Evolutionary conservation across 306 rosid species (phyloP).

Genomic region (Pyrus bretschneideri): DNA sequence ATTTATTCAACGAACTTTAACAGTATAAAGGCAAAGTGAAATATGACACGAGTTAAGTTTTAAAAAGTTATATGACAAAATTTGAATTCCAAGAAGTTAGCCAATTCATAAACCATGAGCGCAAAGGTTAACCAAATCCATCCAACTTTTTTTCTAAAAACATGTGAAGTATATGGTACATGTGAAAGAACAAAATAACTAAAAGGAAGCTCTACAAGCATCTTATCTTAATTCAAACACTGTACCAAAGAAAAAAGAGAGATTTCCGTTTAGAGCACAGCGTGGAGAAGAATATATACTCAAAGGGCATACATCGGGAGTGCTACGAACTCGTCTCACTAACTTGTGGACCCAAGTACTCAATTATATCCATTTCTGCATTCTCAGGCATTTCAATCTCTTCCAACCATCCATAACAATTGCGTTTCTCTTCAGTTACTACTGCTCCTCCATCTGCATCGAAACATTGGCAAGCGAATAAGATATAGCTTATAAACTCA

Average conservation of each 20-base stretch:
- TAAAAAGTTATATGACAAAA: no score
- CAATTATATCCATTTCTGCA: conserved; percentile 52
- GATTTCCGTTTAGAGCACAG: neutral
- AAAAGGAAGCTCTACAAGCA: neutral
- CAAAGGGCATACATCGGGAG: neutral
- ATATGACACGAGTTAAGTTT: no score
- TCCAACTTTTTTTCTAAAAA: neutral
- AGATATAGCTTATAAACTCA: neutral
- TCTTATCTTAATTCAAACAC: neutral
- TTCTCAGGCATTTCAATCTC: conserved; percentile 69
- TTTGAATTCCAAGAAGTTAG: no score
- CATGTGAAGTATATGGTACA: neutral
- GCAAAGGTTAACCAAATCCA: neutral
- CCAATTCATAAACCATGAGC: neutral
- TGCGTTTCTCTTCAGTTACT: conserved; percentile 19
- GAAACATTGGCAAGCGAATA: neutral
- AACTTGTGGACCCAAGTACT: conserved; percentile 64
- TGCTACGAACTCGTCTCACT: conserved; percentile 18
- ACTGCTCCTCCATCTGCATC: conserved; percentile 35
- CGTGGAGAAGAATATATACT: neutral
- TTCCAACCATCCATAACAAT: conserved; percentile 55
- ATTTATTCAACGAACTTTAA: no score
- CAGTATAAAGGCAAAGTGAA: no score
- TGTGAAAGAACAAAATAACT: neutral
- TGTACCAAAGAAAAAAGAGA: neutral